Percentiles rank a stretch among this genome's conserved stretches.
Conservation (phyloP, 306 rosid genomes). For the Fragaria ananassa region DNA sequence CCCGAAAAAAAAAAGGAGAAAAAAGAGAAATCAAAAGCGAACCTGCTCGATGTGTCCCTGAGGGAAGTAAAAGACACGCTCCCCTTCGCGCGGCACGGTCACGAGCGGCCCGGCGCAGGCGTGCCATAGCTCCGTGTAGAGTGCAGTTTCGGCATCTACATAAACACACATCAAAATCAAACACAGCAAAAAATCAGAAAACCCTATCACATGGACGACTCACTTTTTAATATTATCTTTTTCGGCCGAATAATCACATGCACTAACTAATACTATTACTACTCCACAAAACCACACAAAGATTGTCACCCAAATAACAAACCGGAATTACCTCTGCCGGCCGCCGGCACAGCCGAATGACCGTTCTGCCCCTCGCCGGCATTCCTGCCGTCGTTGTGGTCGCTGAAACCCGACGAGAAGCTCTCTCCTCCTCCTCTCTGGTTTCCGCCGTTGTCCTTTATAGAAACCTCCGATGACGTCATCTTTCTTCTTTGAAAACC, state of each 20-base stretch:
- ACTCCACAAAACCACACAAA: neutral
- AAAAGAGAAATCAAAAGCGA: neutral
- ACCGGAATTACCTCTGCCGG: constrained; percentile 40
- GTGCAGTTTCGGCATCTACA: constrained; percentile 70
- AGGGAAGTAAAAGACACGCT: constrained; percentile 90
- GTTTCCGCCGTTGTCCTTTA: constrained; percentile 49
- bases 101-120: constrained; percentile 99
- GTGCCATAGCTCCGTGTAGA: constrained; percentile 89
- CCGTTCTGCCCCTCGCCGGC: constrained; percentile 37
- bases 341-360: constrained; percentile 22
- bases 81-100: constrained; percentile 73
- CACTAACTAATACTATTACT: neutral
- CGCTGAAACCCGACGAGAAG: constrained; percentile 30
- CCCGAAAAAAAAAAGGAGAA: neutral
- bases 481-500: constrained; percentile 22
- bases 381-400: constrained; percentile 33
- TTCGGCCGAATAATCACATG: neutral
- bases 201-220: neutral
- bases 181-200: neutral
- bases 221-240: neutral
- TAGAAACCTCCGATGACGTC: constrained; percentile 65
- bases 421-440: constrained; percentile 42
- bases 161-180: constrained; percentile 11
- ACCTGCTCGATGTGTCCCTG: constrained; percentile 99
- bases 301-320: neutral